Evolutionary conservation across 2,329 filamentous ascomycete genomes (phyloP).

Genomic region (Penicillium sp.): DNA sequence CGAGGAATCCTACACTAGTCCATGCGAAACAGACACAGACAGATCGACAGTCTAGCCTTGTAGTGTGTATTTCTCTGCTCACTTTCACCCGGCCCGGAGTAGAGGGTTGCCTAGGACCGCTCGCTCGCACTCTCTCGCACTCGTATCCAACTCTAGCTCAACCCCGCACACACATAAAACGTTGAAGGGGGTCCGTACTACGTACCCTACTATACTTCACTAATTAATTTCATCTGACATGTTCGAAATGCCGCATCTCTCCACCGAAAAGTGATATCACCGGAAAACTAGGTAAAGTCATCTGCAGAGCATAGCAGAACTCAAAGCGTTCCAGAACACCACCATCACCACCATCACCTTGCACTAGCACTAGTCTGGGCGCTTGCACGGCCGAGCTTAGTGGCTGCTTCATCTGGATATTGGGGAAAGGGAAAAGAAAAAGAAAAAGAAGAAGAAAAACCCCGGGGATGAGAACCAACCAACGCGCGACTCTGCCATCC

Average conservation of each 20-base stretch:
- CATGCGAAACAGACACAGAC: too few relatives aligned
- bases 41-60: too few relatives aligned
- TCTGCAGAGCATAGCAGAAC: conserved; percentile 22
- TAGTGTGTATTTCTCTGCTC: too few relatives aligned
- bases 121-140: too few relatives aligned
- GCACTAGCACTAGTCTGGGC: neutral
- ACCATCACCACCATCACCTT: conserved; percentile 3
- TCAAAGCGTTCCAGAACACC: conserved; percentile 19
- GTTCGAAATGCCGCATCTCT: conserved; percentile 13
- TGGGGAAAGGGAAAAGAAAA: too few relatives aligned
- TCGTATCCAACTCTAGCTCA: too few relatives aligned
- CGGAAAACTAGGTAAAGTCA: conserved; percentile 11
- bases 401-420: too few relatives aligned
- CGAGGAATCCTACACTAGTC: too few relatives aligned
- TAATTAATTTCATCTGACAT: conserved; percentile 23
- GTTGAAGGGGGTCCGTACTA: neutral
- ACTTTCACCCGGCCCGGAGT: too few relatives aligned
- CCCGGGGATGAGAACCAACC: conserved; percentile 9
- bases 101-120: too few relatives aligned
- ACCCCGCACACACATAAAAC: neutral
- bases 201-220: too few relatives aligned
- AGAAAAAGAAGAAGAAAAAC: neutral
- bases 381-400: conserved; percentile 16
- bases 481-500: conserved; percentile 13
- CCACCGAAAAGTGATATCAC: conserved; percentile 12